phyloP scores from a whole-genome alignment of 176 grass and related monocot genomes.

The Canna indica region DNA sequence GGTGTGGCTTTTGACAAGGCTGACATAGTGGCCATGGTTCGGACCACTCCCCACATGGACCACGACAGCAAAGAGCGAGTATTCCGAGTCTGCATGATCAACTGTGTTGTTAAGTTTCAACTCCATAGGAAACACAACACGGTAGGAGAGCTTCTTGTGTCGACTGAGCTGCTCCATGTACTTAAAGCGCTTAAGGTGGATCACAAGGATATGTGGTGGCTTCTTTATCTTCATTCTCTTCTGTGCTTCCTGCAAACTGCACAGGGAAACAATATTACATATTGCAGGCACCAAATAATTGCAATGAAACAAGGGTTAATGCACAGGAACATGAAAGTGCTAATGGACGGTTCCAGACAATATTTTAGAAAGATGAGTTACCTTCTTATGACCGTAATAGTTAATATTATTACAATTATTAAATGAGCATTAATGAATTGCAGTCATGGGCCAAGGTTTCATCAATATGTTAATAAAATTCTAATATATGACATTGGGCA shows the following conservation, averaged over 20 bases:
- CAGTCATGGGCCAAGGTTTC: not conserved
- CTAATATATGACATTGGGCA: not conserved
- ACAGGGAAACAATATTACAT: not conserved
- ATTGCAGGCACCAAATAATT: not conserved
- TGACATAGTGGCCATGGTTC: slow-evolving; percentile 96
- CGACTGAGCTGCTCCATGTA: slow-evolving; percentile 19
- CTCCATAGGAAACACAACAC: slow-evolving; percentile 26
- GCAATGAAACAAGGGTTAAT: not conserved
- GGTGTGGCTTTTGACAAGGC: slow-evolving; percentile 88
- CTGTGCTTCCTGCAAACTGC: slow-evolving; percentile 28
- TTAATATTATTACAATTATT: not conserved
- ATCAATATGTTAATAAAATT: not conserved
- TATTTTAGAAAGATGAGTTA: not conserved
- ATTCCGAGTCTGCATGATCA: slow-evolving; percentile 73
- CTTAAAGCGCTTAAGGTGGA: slow-evolving; percentile 29
- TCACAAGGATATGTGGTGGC: slow-evolving; percentile 23
- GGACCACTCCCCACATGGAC: slow-evolving; percentile 94
- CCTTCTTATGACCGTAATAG: not conserved
- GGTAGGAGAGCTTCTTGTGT: slow-evolving; percentile 23
- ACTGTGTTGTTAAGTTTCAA: slow-evolving; percentile 63
- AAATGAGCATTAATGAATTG: not conserved
- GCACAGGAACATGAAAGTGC: not conserved
- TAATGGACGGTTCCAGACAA: not conserved
- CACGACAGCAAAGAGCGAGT: slow-evolving; percentile 88
- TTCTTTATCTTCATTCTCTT: slow-evolving; percentile 35